These are phyloP conservation scores for Dendrostoma leiphaemia DNA, from an alignment of 2,329 filamentous ascomycete species.

Conservation along the genomic window DNA sequence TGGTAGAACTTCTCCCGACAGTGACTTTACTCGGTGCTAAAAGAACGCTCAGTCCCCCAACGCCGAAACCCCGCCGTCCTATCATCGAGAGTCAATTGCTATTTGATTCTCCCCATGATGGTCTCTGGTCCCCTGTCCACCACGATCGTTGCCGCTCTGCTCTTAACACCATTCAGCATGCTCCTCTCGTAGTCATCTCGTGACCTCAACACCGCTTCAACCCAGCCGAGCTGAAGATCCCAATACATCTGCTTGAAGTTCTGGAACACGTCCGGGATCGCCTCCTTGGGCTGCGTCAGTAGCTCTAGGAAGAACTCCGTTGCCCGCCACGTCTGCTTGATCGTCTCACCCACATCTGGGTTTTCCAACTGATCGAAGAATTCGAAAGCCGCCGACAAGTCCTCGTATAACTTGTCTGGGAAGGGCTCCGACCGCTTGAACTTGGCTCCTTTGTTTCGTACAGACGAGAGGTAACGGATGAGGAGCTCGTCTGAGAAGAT, in stretches of 20 bases:
- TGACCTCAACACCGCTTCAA: slow-evolving; percentile 82
- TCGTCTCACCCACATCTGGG: slow-evolving; percentile 64
- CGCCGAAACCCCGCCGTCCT: background rate
- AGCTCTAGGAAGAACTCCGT: slow-evolving; percentile 81
- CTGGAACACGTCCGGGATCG: slow-evolving; percentile 75
- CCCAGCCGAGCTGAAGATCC: slow-evolving; percentile 94
- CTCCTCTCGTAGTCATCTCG: slow-evolving; percentile 91
- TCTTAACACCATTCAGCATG: slow-evolving; percentile 87
- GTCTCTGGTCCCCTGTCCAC: slow-evolving; percentile 82
- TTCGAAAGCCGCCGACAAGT: slow-evolving; percentile 84
- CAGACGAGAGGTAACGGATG: slow-evolving; percentile 75
- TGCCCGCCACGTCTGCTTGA: slow-evolving; percentile 91
- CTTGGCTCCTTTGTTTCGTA: slow-evolving; percentile 87
- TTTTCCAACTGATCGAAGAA: slow-evolving; percentile 77
- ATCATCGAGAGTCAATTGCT: background rate
- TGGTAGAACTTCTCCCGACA: no score
- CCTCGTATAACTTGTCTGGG: slow-evolving; percentile 89
- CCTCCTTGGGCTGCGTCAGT: slow-evolving; percentile 72
- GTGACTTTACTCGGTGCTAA: background rate
- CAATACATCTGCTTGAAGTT: slow-evolving; percentile 84
- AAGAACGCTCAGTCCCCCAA: background rate
- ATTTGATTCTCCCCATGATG: slow-evolving; percentile 92
- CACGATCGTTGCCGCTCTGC: slow-evolving; percentile 79
- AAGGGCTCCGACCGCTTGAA: slow-evolving; percentile 86
- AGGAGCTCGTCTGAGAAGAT: slow-evolving; percentile 91